Percentiles rank a stretch among this genome's conserved stretches.
Evolutionary conservation across 2,329 filamentous ascomycete genomes (phyloP).

Genomic region (Lachnellula occidentalis): DNA sequence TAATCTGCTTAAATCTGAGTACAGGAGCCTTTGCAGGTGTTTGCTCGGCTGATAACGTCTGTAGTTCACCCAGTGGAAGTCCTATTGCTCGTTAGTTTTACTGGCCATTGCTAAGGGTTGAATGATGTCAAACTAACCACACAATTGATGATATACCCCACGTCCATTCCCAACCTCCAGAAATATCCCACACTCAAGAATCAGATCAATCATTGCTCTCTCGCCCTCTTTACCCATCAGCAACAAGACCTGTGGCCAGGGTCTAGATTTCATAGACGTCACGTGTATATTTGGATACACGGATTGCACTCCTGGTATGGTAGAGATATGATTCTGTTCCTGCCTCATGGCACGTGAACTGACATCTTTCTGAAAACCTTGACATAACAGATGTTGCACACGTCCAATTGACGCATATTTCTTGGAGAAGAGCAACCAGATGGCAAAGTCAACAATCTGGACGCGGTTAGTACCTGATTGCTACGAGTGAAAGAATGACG

Average conservation of each 20-base stretch:
- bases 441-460: slow-evolving; percentile 69
- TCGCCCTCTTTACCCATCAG: slow-evolving; percentile 73
- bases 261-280: slow-evolving; percentile 56
- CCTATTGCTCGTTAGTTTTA: slow-evolving; percentile 19
- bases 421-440: slow-evolving; percentile 71
- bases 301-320: slow-evolving; percentile 61
- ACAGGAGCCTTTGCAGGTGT: not conserved
- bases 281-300: slow-evolving; percentile 66
- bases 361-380: slow-evolving; percentile 63
- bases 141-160: slow-evolving; percentile 72
- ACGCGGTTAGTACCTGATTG: slow-evolving; percentile 6
- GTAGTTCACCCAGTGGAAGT: slow-evolving; percentile 26
- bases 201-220: slow-evolving; percentile 67
- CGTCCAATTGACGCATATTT: slow-evolving; percentile 41
- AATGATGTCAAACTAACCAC: slow-evolving; percentile 47
- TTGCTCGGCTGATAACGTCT: slow-evolving; percentile 12
- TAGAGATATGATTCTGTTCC: slow-evolving; percentile 32
- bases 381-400: slow-evolving; percentile 72
- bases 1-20: not conserved
- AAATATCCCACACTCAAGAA: slow-evolving; percentile 77
- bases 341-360: slow-evolving; percentile 15
- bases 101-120: not conserved
- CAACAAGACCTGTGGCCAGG: slow-evolving; percentile 71
- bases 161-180: slow-evolving; percentile 50
- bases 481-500: slow-evolving; percentile 6